Evolutionary conservation across 139 green algal species (phyloP), one percentile per base, ranked within the genome.

Genomic region (Chlamydomonas applanata): DNA sequence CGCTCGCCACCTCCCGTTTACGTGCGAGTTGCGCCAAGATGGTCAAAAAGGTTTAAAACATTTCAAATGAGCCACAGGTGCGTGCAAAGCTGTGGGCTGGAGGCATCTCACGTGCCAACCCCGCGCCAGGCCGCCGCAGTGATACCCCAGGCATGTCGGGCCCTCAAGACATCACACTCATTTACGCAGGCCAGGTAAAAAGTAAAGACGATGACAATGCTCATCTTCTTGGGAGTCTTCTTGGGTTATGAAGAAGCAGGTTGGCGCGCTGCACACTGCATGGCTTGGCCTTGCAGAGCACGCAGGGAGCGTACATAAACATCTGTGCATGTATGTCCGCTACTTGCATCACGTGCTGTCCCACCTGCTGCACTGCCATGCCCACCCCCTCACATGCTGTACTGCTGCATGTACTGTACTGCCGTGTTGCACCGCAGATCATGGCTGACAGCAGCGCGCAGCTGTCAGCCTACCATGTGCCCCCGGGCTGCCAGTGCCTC

Each of bases 81-180:
- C 54, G 57, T 25, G 40, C 2, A 22, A 27, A 25, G 13, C 33
- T 98, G 45, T 97, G 88, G 72, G 78, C 85, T 0, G 94, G 94
- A 17, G 94, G 94, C 62, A 96, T 97, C 40, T 36, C 81, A 29
- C 80, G 93, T 25, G 75, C 92, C 54, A 97, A 97, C 82, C 95
- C 95, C 74, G 7, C 40, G 7, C 83, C 91, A 0, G 81, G 82
- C 19, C 71, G 73, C 60, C 81, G 83, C 22, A 57, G 90, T 2
- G 89, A 85, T 82, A 97, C 91, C 0, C 91, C 92, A 3, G 92
- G 92, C 49, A 85, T 97, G 16, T 79, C 85, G 53, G 32, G 72
- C 24, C 94, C 85, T 88, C 71, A 91, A 34, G 93, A 98, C 73
- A 53, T 97, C 77, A 88, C 92, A 71, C 76, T 62, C 11, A 62